Base-by-base conservation (phyloP, 2,329 filamentous ascomycete genomes). In the Simplicillium sp. region DNA sequence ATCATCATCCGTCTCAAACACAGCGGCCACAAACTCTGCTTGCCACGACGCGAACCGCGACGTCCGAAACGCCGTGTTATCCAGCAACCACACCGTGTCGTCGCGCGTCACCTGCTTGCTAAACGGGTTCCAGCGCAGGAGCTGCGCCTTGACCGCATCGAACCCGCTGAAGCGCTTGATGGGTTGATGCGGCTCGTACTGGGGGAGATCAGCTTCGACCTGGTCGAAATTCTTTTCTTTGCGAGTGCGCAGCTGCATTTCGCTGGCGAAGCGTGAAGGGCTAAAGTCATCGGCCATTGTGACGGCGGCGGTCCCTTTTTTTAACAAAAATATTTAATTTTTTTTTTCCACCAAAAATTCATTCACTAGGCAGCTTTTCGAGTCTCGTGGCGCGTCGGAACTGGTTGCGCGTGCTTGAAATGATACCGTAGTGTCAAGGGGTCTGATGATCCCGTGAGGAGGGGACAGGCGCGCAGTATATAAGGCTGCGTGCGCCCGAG, bases 51-150 rank as follows among this genome's bases (percentile, higher is more conserved):
- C 64, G 2, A 62, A 59, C 43, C 59, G 52, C 14, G 63, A 54
- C 36, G 66, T 62, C 45, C 77, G 76, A 57, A 83, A 90, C 4
- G 88, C 89, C 3, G 85, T 90, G 54, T 92, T 95, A 65, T 97
- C 88, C 37, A 96, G 69, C 7, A 96, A 67, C 90, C 90, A 96
- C 33, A 96, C 80, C 12, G 76, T 78, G 57, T 95, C 84, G 32
- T 75, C 64, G 13, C 70, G 67, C 41, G 78, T 73, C 36, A 87
- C 74, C 14, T 35, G 35, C 36, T 72, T 72, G 1, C 74, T 69
- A 11, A 81, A 64, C 1, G 82, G 80, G 52, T 80, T 82, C 20
- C 20, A 25, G 20, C 20, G 42, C 57, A 57, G 37, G 59, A 57
- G 16, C 71, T 69, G 1, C 80, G 58, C 41, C 70, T 70, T 71